phyloP scores from a whole-genome alignment of 768 basidiomycete species.

The Lactarius quietus region DNA sequence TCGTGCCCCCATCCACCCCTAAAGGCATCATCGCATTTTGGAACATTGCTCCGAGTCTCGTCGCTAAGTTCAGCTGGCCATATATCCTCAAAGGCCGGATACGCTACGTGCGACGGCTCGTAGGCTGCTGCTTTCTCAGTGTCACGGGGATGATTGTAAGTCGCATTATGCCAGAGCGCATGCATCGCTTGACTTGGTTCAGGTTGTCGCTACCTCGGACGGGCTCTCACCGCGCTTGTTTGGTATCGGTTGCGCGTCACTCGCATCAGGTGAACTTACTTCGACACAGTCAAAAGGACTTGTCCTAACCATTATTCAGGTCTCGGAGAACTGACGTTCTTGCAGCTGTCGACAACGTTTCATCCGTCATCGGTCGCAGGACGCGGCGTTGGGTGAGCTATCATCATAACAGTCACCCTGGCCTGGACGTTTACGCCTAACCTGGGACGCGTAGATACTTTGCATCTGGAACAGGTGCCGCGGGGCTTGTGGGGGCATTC shows the following conservation, averaged over 20 bases:
- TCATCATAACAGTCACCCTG: not conserved
- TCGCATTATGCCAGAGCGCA: conserved; percentile 11
- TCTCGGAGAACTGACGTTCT: conserved; percentile 89
- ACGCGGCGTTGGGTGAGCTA: conserved; percentile 70
- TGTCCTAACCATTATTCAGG: conserved; percentile 42
- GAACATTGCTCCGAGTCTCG: conserved; percentile 86
- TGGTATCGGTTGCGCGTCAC: conserved; percentile 24
- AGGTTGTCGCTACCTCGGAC: conserved; percentile 25
- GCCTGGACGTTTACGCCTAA: not conserved
- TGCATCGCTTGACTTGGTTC: not conserved
- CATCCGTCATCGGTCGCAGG: conserved; percentile 67
- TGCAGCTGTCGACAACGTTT: conserved; percentile 87
- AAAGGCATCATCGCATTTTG: conserved; percentile 95
- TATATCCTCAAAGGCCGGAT: conserved; percentile 85
- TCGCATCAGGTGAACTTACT: conserved; percentile 12
- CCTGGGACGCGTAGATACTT: conserved; percentile 59
- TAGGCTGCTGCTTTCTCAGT: conserved; percentile 72
- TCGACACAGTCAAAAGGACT: conserved; percentile 3
- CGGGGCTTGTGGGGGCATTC: conserved; percentile 88
- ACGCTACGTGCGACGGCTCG: conserved; percentile 69
- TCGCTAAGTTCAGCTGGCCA: conserved; percentile 90
- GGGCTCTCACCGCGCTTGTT: conserved; percentile 21
- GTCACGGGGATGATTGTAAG: conserved; percentile 85
- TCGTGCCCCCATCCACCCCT: conserved; percentile 87
- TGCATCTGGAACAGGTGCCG: conserved; percentile 90